Evolutionary conservation across 2,329 filamentous ascomycete genomes (phyloP), one percentile per base, ranked within the genome.

Genomic region (Fusarium succisae): DNA sequence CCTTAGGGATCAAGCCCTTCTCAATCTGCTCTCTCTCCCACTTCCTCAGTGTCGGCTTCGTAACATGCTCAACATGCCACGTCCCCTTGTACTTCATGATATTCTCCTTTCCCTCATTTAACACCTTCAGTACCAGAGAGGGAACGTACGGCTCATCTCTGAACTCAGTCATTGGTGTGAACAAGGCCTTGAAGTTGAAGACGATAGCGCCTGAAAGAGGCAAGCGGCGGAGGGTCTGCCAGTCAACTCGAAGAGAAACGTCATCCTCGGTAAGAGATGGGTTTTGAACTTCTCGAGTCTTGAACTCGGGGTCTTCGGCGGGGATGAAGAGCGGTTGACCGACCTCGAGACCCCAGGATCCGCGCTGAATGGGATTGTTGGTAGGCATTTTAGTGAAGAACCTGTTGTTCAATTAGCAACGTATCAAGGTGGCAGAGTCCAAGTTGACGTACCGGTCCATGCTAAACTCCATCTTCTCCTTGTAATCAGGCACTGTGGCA

Each of bases 171-270:
- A 97, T 80, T 0, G 93, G 92, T 0, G 94, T 96, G 82, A 97
- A 97, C 0, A 96, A 82, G 0, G 92, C 94, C 79, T 96, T 97
- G 88, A 96, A 97, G 81, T 96, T 97, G 85, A 97, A 97, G 0
- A 94, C 89, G 4, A 97, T 85, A 0, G 88, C 92, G 0, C 89
- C 93, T 0, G 92, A 94, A 0, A 97, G 84, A 0, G 94, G 94
- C 0, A 97, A 83, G 6, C 94, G 89, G 4, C 94, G 90, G 8
- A 97, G 84, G 0, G 94, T 97, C 82, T 97, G 95, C 93, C 94
- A 97, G 81, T 97, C 94, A 4, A 96, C 94, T 9, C 94, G 89
- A 3, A 97, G 84, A 69, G 92, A 84, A 72, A 93, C 85, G 39
- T 93, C 88, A 0, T 89, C 86, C 5, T 90, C 79, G 2, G 82